Evolutionary conservation across 768 basidiomycete species (phyloP).

Genomic region (Collybia sp.): DNA sequence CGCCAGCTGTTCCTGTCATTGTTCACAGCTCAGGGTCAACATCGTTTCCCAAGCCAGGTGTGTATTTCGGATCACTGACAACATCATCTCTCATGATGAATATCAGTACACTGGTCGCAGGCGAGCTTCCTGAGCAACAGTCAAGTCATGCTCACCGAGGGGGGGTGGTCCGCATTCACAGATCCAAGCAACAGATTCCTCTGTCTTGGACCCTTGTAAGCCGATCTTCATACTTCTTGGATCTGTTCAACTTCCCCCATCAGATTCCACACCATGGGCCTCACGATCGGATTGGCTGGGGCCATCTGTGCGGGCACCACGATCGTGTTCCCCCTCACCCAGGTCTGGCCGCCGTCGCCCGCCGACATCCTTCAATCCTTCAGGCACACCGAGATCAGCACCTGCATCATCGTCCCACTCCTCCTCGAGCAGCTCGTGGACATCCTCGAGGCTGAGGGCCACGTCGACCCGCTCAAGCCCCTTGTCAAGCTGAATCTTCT

Average conservation of each 20-base stretch:
- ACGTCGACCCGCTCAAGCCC: neutral
- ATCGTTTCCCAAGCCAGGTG: constrained; percentile 10
- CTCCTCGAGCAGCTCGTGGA: constrained; percentile 6
- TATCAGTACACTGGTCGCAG: constrained; percentile 7
- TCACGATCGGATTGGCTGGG: constrained; percentile 7
- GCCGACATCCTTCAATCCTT: constrained; percentile 8
- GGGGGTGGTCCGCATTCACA: constrained; percentile 10
- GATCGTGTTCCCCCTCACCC: constrained; percentile 7
- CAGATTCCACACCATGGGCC: constrained; percentile 10
- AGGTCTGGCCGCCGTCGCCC: constrained; percentile 10
- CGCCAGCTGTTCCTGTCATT: constrained; percentile 7
- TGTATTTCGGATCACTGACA: neutral
- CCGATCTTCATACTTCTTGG: neutral
- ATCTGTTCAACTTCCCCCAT: neutral
- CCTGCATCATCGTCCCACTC: constrained; percentile 9
- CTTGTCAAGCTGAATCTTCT: constrained; percentile 3
- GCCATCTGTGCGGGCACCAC: constrained; percentile 8
- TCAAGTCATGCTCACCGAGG: constrained; percentile 6
- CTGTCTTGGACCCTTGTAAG: constrained; percentile 9
- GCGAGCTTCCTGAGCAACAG: constrained; percentile 8
- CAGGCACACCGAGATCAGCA: neutral
- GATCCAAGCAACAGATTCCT: constrained; percentile 9
- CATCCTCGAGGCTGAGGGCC: constrained; percentile 1
- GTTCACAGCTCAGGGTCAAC: constrained; percentile 11
- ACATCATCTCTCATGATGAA: neutral